Conservation (phyloP, 768 basidiomycete genomes). For the Chiua virens region DNA sequence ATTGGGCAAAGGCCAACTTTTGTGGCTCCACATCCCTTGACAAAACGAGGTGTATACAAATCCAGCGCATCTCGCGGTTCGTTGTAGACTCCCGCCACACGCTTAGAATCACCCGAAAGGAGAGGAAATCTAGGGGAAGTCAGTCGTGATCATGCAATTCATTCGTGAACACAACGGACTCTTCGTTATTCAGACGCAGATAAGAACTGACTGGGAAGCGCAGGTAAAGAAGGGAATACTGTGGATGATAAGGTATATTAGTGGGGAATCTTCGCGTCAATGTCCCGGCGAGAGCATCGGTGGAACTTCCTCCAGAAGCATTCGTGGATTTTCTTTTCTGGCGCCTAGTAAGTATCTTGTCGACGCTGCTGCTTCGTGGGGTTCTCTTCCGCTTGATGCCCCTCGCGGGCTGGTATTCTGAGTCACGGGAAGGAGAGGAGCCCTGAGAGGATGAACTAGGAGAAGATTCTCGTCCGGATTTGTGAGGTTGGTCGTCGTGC, state of each 20-base stretch:
- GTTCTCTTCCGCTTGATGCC: constrained; percentile 22
- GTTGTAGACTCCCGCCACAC: constrained; percentile 51
- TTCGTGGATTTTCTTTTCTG: constrained; percentile 8
- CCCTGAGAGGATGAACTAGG: constrained; percentile 1
- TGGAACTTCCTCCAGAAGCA: neutral
- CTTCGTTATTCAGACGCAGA: constrained; percentile 38
- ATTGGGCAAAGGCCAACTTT: constrained; percentile 81
- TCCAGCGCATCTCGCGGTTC: constrained; percentile 60
- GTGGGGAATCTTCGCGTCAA: constrained; percentile 50
- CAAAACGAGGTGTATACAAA: constrained; percentile 77
- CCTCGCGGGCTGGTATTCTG: constrained; percentile 18
- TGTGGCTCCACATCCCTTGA: constrained; percentile 61
- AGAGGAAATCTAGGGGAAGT: constrained; percentile 17
- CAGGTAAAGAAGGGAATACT: constrained; percentile 66
- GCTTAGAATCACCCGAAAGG: constrained; percentile 17
- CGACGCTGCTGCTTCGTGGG: constrained; percentile 7
- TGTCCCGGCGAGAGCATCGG: neutral
- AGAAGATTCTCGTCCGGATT: neutral
- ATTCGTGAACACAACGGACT: constrained; percentile 34
- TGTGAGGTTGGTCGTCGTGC: neutral
- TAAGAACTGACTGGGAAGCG: constrained; percentile 68
- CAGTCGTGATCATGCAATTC: neutral
- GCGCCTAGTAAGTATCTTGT: constrained; percentile 5
- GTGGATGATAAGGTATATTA: constrained; percentile 42
- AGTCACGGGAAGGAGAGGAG: neutral